Evolutionary conservation across 768 basidiomycete species (phyloP), one percentile per base, ranked within the genome.

Genomic region (Collybiopsis confluens): DNA sequence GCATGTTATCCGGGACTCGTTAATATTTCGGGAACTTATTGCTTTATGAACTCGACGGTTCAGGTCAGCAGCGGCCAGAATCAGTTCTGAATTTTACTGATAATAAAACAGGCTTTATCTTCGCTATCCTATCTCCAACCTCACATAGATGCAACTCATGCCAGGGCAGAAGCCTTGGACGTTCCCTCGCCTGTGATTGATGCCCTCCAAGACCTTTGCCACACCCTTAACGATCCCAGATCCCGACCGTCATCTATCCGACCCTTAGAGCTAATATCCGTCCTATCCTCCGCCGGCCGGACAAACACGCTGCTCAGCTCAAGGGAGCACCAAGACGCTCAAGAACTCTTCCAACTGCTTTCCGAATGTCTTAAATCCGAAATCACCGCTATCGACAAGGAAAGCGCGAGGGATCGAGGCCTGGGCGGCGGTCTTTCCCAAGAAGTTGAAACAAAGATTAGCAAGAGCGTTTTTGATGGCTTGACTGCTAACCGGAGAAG

Each of bases 321-420:
- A 1, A 85, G 92, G 11, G 93, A 97, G 65, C 96, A 98, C 66
- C 96, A 98, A 71, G 96, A 98, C 66, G 96, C 96, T 4, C 96
- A 98, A 64, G 96, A 98, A 65, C 79, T 98, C n/a, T 98, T 97
- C 72, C 88, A 96, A 61, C 84, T 98, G 28, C 74, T 98, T 8
- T 88, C 93, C 1, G 93, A 95, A 66, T 89, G 85, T 49, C 77
- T 98, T 60, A 92, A 92, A 70, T 86, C 85, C 56, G 96, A 98
- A 66, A 77, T 85, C n/a, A 64, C 71, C 2, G 79, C 85, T 1
- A 80, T 97, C 1, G 84, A 86, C 52, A 79, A 77, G 42, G 92
- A 95, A 65, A 80, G 81, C 2, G 72, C 76, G 41, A 75, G 83
- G 38, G 85, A 92, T 63, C 78, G 84, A 45, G 90, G 92, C 6